These are phyloP conservation scores for Cladosporium velox DNA, from an alignment of 2,329 filamentous ascomycete species.

Conservation along the genomic window DNA sequence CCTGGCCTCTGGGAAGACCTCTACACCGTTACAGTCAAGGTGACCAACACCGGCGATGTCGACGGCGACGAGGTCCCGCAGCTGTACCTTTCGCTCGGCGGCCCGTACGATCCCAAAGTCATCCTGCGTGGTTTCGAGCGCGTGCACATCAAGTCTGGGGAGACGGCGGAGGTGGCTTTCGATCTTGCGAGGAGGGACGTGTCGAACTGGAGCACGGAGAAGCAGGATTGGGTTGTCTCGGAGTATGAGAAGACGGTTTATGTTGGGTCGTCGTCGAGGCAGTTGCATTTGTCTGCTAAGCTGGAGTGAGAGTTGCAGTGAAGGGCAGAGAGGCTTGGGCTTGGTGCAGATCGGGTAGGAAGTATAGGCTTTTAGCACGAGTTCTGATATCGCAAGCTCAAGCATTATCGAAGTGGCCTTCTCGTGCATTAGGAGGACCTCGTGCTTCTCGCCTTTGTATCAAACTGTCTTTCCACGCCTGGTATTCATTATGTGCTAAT, in stretches of 20 bases:
- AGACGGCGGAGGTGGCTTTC: constrained; percentile 63
- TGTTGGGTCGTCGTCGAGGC: constrained; percentile 60
- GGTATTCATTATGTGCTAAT: not conserved
- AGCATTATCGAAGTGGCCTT: not conserved
- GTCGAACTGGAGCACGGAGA: constrained; percentile 75
- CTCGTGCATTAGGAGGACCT: not conserved
- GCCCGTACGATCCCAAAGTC: constrained; percentile 64
- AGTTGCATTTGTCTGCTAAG: constrained; percentile 42
- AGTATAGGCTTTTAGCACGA: not conserved
- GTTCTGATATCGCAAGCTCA: not conserved
- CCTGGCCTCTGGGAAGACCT: constrained; percentile 66
- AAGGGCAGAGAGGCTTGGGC: not conserved
- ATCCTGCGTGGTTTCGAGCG: constrained; percentile 80
- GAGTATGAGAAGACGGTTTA: constrained; percentile 58
- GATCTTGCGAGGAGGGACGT: constrained; percentile 75
- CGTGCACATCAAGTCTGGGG: constrained; percentile 68
- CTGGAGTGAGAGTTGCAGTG: constrained; percentile 8
- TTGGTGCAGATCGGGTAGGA: not conserved
- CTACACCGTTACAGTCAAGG: constrained; percentile 65
- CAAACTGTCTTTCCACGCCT: not conserved
- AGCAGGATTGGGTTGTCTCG: constrained; percentile 78
- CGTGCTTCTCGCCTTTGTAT: not conserved
- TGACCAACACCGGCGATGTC: constrained; percentile 68
- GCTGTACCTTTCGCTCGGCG: constrained; percentile 76
- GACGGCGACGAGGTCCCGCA: constrained; percentile 70